Evolutionary conservation across 306 rosid genomes (phyloP).

Genomic region (Crataegus laevigata): DNA sequence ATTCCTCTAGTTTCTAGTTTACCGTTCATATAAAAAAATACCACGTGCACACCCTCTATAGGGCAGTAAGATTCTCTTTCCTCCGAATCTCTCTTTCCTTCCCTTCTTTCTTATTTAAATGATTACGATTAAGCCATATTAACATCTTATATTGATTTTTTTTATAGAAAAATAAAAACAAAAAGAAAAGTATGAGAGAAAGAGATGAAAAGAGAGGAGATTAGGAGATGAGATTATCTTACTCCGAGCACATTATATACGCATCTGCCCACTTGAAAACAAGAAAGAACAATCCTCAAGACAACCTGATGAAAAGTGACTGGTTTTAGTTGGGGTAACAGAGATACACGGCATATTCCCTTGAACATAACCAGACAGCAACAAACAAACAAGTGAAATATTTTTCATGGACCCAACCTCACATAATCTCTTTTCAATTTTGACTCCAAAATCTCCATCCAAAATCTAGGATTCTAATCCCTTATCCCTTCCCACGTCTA

Average conservation of each 20-base stretch:
- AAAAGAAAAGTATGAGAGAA: no score
- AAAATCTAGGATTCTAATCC: conserved; percentile 51
- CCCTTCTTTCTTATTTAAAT: no score
- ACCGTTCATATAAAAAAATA: background rate
- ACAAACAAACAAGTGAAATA: conserved; percentile 13
- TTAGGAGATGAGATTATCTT: no score
- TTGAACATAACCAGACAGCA: conserved; percentile 23
- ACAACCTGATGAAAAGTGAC: background rate
- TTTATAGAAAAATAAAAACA: no score
- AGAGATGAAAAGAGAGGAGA: no score
- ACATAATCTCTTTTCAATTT: conserved; percentile 9
- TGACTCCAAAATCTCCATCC: conserved; percentile 27
- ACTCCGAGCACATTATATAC: background rate
- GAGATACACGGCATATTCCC: conserved; percentile 10
- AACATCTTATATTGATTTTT: no score
- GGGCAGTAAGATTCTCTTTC: no score
- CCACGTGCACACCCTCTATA: background rate
- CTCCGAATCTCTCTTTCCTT: no score
- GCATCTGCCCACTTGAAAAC: background rate
- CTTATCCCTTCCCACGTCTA: background rate
- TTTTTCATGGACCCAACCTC: conserved; percentile 14
- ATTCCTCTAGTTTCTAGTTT: background rate
- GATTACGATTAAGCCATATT: no score
- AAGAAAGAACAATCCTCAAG: background rate
- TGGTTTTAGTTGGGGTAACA: background rate